phyloP scores from a whole-genome alignment of 2,329 filamentous ascomycete species.

The Fusarium solani-melongenae region DNA sequence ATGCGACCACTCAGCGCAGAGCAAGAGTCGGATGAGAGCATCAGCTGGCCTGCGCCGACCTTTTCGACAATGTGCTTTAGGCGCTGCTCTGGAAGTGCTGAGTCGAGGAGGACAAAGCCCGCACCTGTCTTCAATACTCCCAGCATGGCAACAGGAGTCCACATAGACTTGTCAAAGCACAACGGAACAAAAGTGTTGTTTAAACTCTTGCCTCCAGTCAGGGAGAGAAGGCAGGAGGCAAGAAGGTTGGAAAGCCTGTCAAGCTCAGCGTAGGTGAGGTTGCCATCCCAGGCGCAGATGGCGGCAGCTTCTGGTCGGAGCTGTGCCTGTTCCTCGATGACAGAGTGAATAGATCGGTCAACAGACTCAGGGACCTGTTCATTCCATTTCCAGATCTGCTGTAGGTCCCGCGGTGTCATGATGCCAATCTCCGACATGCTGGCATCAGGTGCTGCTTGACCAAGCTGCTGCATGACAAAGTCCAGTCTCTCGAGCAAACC shows the following conservation, averaged over 20 bases:
- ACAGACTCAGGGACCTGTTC: slow-evolving; percentile 1
- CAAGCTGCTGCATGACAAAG: background rate
- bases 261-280: slow-evolving; percentile 35
- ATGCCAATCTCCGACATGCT: background rate
- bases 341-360: slow-evolving; percentile 21
- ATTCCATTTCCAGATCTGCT: slow-evolving; percentile 31
- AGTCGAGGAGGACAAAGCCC: slow-evolving; percentile 3
- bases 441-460: background rate
- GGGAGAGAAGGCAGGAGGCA: background rate
- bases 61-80: background rate
- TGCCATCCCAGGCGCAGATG: slow-evolving; percentile 39
- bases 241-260: slow-evolving; percentile 4
- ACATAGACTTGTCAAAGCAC: slow-evolving; percentile 29
- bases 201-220: background rate
- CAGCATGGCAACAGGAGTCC: slow-evolving; percentile 15
- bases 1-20: background rate
- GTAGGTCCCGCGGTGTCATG: background rate
- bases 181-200: background rate
- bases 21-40: background rate
- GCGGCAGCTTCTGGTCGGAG: slow-evolving; percentile 23
- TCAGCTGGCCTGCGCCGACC: background rate
- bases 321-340: slow-evolving; percentile 23
- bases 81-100: background rate
- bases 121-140: background rate
- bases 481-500: background rate